These are phyloP conservation scores for Trichoderma citrinoviride DNA, from an alignment of 2,329 filamentous ascomycete genomes.

Conservation along the genomic window DNA sequence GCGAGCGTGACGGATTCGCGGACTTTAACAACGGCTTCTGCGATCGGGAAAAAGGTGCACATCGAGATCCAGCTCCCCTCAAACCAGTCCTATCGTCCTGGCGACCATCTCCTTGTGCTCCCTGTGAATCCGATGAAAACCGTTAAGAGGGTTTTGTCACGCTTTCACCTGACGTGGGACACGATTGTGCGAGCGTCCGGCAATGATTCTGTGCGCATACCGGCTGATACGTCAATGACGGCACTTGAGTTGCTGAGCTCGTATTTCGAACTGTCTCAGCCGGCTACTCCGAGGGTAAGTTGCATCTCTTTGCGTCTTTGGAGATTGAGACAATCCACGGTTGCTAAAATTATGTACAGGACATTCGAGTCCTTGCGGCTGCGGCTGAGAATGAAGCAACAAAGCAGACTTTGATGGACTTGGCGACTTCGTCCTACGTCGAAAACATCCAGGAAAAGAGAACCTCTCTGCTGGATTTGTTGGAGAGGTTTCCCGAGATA, in stretches of 20 bases:
- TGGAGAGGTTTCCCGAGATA: slow-evolving; percentile 55
- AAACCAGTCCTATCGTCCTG: slow-evolving; percentile 60
- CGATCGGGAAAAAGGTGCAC: slow-evolving; percentile 50
- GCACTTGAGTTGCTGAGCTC: slow-evolving; percentile 60
- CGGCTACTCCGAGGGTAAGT: slow-evolving; percentile 61
- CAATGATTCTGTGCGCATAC: slow-evolving; percentile 46
- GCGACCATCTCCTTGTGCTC: slow-evolving; percentile 68
- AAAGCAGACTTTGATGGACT: slow-evolving; percentile 35
- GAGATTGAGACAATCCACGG: too few species aligned
- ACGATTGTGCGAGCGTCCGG: slow-evolving; percentile 50
- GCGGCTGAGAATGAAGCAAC: slow-evolving; percentile 34
- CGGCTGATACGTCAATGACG: slow-evolving; percentile 52
- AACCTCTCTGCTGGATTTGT: slow-evolving; percentile 57
- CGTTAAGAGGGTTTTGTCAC: slow-evolving; percentile 59
- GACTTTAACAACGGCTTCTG: slow-evolving; percentile 47
- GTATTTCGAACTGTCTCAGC: slow-evolving; percentile 67
- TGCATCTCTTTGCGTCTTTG: background rate
- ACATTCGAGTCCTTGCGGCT: slow-evolving; percentile 27
- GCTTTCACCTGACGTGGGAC: slow-evolving; percentile 65
- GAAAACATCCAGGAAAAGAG: slow-evolving; percentile 47
- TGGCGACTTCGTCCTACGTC: slow-evolving; percentile 40
- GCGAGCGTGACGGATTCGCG: slow-evolving; percentile 54
- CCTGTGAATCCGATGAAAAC: slow-evolving; percentile 61
- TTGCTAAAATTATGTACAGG: slow-evolving; percentile 32
- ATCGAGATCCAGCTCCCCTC: slow-evolving; percentile 62